Percentiles rank a stretch among this genome's conserved stretches.
phyloP scores from a whole-genome alignment of 257 asterid genomes.

The Thymus mandschuricus region DNA sequence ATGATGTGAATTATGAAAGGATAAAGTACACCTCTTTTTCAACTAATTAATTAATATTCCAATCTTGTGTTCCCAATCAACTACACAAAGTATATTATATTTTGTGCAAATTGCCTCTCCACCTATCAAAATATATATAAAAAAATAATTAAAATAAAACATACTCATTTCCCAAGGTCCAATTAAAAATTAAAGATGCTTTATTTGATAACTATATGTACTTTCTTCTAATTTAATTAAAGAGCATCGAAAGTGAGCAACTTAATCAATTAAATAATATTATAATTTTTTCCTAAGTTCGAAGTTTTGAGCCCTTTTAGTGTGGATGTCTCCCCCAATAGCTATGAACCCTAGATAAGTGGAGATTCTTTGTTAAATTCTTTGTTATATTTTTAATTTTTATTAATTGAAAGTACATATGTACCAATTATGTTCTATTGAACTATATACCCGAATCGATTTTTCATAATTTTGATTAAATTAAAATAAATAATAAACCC shows the following conservation, averaged over 20 bases:
- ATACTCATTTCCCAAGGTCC: constrained; percentile 39
- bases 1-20: constrained; percentile 32
- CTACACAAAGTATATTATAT: constrained; percentile 31
- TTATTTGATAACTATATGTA: not conserved
- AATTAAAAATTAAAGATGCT: constrained; percentile 25
- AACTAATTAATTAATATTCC: constrained; percentile 34
- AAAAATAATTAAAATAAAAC: not conserved
- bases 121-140: no score
- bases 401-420: not conserved
- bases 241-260: constrained; percentile 8
- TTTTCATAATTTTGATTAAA: no score
- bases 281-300: constrained; percentile 5
- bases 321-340: not conserved
- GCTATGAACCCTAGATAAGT: not conserved
- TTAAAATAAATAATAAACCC: no score
- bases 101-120: constrained; percentile 34
- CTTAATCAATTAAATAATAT: not conserved
- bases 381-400: not conserved
- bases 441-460: no score
- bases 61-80: constrained; percentile 45
- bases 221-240: constrained; percentile 16
- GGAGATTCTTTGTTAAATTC: not conserved
- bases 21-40: constrained; percentile 31
- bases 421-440: not conserved
- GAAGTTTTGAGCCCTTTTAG: not conserved